These are phyloP conservation scores for Poa pratensis DNA, from an alignment of 176 grass and related monocot species.

Conservation along the genomic window DNA sequence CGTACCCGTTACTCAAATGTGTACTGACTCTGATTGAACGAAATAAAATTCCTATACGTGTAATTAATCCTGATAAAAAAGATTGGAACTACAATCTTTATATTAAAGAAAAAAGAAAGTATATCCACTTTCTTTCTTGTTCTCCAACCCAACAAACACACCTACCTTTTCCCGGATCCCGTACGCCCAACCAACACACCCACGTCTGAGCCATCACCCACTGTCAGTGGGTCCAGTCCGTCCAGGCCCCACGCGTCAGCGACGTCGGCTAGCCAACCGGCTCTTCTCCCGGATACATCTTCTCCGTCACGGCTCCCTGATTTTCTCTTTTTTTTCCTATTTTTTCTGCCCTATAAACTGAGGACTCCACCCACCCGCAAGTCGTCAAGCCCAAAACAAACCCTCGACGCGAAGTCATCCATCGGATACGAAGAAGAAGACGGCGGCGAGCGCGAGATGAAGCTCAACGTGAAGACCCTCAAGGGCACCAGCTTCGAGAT, in stretches of 20 bases:
- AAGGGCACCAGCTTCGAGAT: conserved; percentile 95
- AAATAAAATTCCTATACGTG: too few relatives aligned
- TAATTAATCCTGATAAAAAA: too few relatives aligned
- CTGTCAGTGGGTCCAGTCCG: too few relatives aligned
- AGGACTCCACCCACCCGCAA: not conserved
- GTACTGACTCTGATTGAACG: too few relatives aligned
- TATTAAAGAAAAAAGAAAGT: too few relatives aligned
- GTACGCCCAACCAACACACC: not conserved
- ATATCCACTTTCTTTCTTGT: not conserved
- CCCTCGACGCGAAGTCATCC: conserved; percentile 36
- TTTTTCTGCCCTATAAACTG: conserved; percentile 29
- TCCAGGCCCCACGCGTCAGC: too few relatives aligned
- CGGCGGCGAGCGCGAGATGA: conserved; percentile 51
- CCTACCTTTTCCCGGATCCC: conserved; percentile 17
- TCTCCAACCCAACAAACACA: conserved; percentile 31
- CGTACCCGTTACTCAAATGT: too few relatives aligned
- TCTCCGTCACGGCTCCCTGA: not conserved
- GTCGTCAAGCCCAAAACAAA: conserved; percentile 36
- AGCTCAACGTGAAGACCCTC: conserved; percentile 87
- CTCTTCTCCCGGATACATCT: too few relatives aligned
- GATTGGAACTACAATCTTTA: too few relatives aligned
- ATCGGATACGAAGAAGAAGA: not conserved
- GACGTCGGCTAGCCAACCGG: too few relatives aligned
- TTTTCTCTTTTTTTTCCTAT: not conserved
- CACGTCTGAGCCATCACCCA: too few relatives aligned